Conservation (phyloP, 2,329 filamentous ascomycete genomes). For the Immersiporthe knoxdaviesiana region DNA sequence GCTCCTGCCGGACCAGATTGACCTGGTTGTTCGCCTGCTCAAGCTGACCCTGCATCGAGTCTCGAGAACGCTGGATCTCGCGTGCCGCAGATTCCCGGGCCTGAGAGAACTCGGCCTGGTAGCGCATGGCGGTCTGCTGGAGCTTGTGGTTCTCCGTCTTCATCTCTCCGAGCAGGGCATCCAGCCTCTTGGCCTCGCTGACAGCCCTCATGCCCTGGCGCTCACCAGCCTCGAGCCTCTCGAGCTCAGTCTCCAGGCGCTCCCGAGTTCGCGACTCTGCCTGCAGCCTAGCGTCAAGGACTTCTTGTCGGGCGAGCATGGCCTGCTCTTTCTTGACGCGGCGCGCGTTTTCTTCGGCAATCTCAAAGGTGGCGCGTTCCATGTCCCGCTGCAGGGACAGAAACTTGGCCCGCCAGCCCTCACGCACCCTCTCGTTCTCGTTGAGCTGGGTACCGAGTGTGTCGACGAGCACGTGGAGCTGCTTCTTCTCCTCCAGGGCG, state of each 20-base stretch:
- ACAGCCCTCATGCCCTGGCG: slow-evolving; percentile 67
- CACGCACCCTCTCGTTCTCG: slow-evolving; percentile 82
- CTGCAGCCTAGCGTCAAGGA: slow-evolving; percentile 76
- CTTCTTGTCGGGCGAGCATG: slow-evolving; percentile 76
- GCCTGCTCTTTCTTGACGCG: slow-evolving; percentile 81
- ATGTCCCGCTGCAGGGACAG: slow-evolving; percentile 87
- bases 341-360: slow-evolving; percentile 79
- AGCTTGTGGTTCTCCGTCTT: slow-evolving; percentile 72
- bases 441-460: slow-evolving; percentile 78
- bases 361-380: slow-evolving; percentile 74
- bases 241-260: slow-evolving; percentile 67
- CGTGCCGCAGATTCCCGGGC: slow-evolving; percentile 77
- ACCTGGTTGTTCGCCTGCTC: slow-evolving; percentile 84
- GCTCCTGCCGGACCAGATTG: slow-evolving; percentile 78
- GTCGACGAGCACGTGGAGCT: slow-evolving; percentile 73
- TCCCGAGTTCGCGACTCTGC: slow-evolving; percentile 73
- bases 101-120: slow-evolving; percentile 82
- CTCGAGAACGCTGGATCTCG: slow-evolving; percentile 80
- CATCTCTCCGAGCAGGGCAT: slow-evolving; percentile 57
- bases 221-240: slow-evolving; percentile 66
- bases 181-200: slow-evolving; percentile 64
- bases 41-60: slow-evolving; percentile 78
- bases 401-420: slow-evolving; percentile 83
- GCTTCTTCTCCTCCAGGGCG: slow-evolving; percentile 65
- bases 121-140: slow-evolving; percentile 68